Percentiles rank a stretch among this genome's conserved stretches.
phyloP scores from a whole-genome alignment of 768 basidiomycete species.

The Cyclocybe cylindracea region DNA sequence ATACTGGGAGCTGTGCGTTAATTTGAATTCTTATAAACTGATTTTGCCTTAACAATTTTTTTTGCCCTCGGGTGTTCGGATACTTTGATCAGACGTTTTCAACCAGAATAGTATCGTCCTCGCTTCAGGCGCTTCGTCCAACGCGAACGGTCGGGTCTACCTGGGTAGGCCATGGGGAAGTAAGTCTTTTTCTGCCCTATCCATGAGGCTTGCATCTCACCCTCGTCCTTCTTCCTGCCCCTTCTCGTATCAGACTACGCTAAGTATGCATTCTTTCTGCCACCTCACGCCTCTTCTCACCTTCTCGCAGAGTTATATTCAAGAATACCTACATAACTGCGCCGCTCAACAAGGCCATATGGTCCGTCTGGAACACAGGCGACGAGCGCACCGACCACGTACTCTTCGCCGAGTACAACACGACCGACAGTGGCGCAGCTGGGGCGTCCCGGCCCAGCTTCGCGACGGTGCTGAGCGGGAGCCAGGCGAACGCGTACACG shows the following conservation, averaged over 20 bases:
- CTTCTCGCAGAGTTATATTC: slow-evolving; percentile 43
- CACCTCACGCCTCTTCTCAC: background rate
- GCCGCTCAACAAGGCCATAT: slow-evolving; percentile 41
- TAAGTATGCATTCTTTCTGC: slow-evolving; percentile 29
- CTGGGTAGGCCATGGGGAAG: slow-evolving; percentile 52
- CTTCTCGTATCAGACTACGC: slow-evolving; percentile 34
- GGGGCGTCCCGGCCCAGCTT: slow-evolving; percentile 40
- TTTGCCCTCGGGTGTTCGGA: background rate
- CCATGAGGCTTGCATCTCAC: background rate
- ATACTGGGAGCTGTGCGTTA: slow-evolving; percentile 44
- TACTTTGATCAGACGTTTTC: slow-evolving; percentile 35
- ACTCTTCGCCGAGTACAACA: slow-evolving; percentile 48
- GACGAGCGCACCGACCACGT: slow-evolving; percentile 41
- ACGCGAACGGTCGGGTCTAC: slow-evolving; percentile 36
- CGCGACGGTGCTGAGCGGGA: slow-evolving; percentile 35
- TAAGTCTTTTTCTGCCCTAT: slow-evolving; percentile 19
- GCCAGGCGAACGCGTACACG: slow-evolving; percentile 36
- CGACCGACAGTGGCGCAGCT: slow-evolving; percentile 38
- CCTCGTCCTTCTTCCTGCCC: too few relatives aligned
- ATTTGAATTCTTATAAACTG: background rate
- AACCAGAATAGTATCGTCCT: slow-evolving; percentile 44
- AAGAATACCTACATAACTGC: slow-evolving; percentile 44
- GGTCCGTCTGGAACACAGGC: slow-evolving; percentile 45
- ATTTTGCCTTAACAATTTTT: background rate
- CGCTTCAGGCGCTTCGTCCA: slow-evolving; percentile 38